A percentile compares a stretch with the other conserved stretches of the same genome.
These are phyloP conservation scores for Paraphaeosphaeria minitans DNA, from an alignment of 2,329 filamentous ascomycete species.

Conservation along the genomic window DNA sequence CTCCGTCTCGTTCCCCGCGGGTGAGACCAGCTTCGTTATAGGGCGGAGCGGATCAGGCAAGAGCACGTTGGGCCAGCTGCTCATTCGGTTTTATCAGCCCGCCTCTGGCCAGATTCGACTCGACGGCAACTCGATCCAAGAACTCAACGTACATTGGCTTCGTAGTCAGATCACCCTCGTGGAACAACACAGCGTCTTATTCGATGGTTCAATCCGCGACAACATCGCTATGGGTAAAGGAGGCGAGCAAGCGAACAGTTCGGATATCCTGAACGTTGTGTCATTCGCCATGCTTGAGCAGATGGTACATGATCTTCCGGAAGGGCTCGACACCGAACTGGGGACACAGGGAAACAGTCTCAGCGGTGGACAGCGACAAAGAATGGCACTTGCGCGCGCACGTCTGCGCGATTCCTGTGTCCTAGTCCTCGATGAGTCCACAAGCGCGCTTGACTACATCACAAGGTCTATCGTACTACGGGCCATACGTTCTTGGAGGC, in stretches of 20 bases:
- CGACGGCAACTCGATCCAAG: conserved; percentile 67
- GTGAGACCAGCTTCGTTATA: conserved; percentile 78
- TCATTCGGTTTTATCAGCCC: conserved; percentile 78
- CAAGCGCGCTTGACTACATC: conserved; percentile 80
- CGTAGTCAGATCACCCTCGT: conserved; percentile 78
- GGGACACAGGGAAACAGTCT: conserved; percentile 72
- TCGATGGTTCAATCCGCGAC: conserved; percentile 76
- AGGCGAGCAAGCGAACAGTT: conserved; percentile 54
- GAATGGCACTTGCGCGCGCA: conserved; percentile 79
- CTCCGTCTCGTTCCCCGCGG: conserved; percentile 72
- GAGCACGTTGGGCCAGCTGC: conserved; percentile 81
- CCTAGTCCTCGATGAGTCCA: conserved; percentile 86
- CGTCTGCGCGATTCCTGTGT: conserved; percentile 77
- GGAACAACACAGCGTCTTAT: conserved; percentile 80
- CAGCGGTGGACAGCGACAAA: conserved; percentile 85
- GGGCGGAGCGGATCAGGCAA: conserved; percentile 91
- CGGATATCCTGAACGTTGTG: conserved; percentile 66
- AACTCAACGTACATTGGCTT: conserved; percentile 72
- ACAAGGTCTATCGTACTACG: conserved; percentile 73
- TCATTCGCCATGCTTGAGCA: conserved; percentile 71
- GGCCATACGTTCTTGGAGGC: conserved; percentile 76
- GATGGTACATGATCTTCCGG: conserved; percentile 68
- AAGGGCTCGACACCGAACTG: conserved; percentile 73
- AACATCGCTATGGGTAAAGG: conserved; percentile 78
- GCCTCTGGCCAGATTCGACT: conserved; percentile 68